phyloP scores from a whole-genome alignment of 768 basidiomycete genomes.

The Dioszegia aurantiaca region DNA sequence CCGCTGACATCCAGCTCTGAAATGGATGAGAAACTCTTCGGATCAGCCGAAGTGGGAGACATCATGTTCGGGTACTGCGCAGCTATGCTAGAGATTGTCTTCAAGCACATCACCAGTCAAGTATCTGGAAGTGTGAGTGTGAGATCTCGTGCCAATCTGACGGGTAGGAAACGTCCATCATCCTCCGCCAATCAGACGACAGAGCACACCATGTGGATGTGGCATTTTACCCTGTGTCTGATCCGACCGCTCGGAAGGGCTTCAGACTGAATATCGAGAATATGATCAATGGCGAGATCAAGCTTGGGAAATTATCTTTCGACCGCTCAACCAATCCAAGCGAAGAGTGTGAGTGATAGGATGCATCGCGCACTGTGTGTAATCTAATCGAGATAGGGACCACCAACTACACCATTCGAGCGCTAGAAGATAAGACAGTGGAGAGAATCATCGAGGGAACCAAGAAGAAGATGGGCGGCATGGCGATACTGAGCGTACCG shows the following conservation, averaged over 20 bases:
- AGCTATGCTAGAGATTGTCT: slow-evolving; percentile 64
- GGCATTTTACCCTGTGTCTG: background rate
- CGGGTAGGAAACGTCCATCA: slow-evolving; percentile 58
- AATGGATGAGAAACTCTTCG: slow-evolving; percentile 81
- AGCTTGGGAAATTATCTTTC: background rate
- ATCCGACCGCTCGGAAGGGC: slow-evolving; percentile 11
- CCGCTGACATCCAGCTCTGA: slow-evolving; percentile 55
- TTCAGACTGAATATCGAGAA: slow-evolving; percentile 3
- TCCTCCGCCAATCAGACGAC: slow-evolving; percentile 5
- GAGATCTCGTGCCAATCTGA: background rate
- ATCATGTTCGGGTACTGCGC: slow-evolving; percentile 75
- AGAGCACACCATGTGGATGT: background rate
- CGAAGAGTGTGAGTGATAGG: background rate
- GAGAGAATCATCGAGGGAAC: slow-evolving; percentile 11
- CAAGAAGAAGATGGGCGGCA: slow-evolving; percentile 19
- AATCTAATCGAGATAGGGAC: slow-evolving; percentile 59
- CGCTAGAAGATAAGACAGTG: slow-evolving; percentile 12
- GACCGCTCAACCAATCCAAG: background rate
- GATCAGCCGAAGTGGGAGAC: slow-evolving; percentile 62
- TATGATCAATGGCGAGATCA: slow-evolving; percentile 2
- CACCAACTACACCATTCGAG: slow-evolving; percentile 56
- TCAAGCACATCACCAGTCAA: slow-evolving; percentile 57
- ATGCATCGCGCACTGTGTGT: no score
- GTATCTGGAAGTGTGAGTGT: background rate
- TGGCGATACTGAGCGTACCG: slow-evolving; percentile 36